Evolutionary conservation across 306 rosid genomes (phyloP).

Genomic region (Carpinus viminea): DNA sequence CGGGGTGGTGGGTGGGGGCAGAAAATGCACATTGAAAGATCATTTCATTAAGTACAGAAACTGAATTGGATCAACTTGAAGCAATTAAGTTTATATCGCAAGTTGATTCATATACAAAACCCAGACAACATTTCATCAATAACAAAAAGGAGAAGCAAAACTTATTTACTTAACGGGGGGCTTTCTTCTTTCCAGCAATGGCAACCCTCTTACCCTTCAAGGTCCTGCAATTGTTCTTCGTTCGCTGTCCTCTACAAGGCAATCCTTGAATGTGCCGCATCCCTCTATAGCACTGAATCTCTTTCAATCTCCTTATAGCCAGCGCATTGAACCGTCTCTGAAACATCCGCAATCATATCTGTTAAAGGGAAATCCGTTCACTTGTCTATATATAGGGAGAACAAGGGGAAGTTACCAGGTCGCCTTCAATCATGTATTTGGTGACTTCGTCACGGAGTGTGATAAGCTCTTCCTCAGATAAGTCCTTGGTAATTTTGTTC

Average conservation of each 20-base stretch:
- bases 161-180: slow-evolving; percentile 39
- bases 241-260: slow-evolving; percentile 94
- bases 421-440: slow-evolving; percentile 89
- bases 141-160: not conserved
- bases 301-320: slow-evolving; percentile 83
- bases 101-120: slow-evolving; percentile 10
- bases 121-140: not conserved
- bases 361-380: not conserved
- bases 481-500: slow-evolving; percentile 87
- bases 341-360: slow-evolving; percentile 12
- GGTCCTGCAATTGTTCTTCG: slow-evolving; percentile 90
- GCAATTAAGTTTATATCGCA: slow-evolving; percentile 20
- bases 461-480: slow-evolving; percentile 75
- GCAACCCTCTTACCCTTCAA: slow-evolving; percentile 91
- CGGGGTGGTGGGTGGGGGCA: too few species aligned
- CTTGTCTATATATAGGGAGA: not conserved
- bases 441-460: slow-evolving; percentile 78
- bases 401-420: slow-evolving; percentile 50
- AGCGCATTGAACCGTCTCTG: slow-evolving; percentile 89
- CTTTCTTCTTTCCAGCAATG: slow-evolving; percentile 88
- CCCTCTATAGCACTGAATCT: slow-evolving; percentile 94
- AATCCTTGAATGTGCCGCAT: slow-evolving; percentile 84
- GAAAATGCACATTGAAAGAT: slow-evolving; percentile 12
- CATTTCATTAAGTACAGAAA: slow-evolving; percentile 7
- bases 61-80: slow-evolving; percentile 17